phyloP scores from a whole-genome alignment of 176 grass and related monocot species.

The Musa schizocarpa region DNA sequence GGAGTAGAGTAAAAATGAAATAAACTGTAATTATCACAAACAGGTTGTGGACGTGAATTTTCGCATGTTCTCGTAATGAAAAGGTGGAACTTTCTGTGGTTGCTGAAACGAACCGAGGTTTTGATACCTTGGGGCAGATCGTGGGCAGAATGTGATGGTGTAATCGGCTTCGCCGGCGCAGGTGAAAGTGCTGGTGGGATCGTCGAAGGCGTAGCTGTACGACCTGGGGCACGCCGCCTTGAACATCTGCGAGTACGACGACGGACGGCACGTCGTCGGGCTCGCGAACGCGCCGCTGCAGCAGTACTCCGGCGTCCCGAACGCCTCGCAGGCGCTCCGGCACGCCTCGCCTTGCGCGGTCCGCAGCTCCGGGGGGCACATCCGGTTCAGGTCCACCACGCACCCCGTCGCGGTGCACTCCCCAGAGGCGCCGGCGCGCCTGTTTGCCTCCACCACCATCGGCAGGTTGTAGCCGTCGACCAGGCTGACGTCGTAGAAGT shows the following conservation, averaged over 20 bases:
- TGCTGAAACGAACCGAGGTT: too few relatives aligned
- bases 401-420: constrained; percentile 61
- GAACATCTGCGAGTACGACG: constrained; percentile 79
- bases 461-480: constrained; percentile 91
- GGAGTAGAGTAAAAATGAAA: neutral
- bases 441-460: constrained; percentile 46
- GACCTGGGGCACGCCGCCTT: constrained; percentile 80
- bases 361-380: constrained; percentile 68
- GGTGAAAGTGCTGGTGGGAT: constrained; percentile 92
- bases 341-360: neutral
- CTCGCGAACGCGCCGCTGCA: constrained; percentile 69
- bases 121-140: constrained; percentile 33
- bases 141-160: constrained; percentile 80
- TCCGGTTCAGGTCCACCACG: constrained; percentile 57
- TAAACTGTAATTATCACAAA: neutral
- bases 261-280: constrained; percentile 70
- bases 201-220: constrained; percentile 97
- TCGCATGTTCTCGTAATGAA: too few relatives aligned
- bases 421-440: neutral
- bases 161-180: constrained; percentile 56
- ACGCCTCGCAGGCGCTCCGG: constrained; percentile 14
- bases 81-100: neutral
- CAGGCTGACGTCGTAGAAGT: constrained; percentile 99
- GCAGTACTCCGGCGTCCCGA: constrained; percentile 16
- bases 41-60: neutral